phyloP scores from a whole-genome alignment of 78 protist genomes.

The Chrysochromulina tobinii region DNA sequence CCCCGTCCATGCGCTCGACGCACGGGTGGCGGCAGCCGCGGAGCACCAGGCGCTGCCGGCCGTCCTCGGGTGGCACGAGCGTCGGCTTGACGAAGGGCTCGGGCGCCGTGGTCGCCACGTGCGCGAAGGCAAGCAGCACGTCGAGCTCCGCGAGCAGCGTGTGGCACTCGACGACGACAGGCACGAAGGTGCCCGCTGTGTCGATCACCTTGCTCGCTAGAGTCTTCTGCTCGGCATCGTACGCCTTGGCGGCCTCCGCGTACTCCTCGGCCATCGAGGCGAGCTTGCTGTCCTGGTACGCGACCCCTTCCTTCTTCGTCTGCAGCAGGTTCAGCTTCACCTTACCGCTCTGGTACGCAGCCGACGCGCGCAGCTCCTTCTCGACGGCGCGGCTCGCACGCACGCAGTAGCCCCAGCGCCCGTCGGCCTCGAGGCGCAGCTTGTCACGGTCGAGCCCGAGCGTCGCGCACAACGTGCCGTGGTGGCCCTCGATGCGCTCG shows the following conservation, averaged over 20 bases:
- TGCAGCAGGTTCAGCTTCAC: slow-evolving; percentile 1
- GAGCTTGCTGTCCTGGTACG: slow-evolving; percentile 4
- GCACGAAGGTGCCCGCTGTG: slow-evolving; percentile 52
- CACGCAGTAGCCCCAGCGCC: slow-evolving; percentile 36
- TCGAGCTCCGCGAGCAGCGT: slow-evolving; percentile 71
- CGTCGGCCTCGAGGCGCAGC: slow-evolving; percentile 58
- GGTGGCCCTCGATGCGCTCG: slow-evolving; percentile 37
- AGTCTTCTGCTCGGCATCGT: not conserved
- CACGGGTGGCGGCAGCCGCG: slow-evolving; percentile 88
- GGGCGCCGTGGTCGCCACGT: slow-evolving; percentile 72
- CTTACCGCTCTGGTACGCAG: not conserved
- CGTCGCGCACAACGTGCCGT: not conserved
- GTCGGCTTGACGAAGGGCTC: slow-evolving; percentile 77
- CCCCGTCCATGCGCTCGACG: slow-evolving; percentile 80
- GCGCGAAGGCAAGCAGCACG: slow-evolving; percentile 73
- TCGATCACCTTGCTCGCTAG: not conserved
- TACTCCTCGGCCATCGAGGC: not conserved
- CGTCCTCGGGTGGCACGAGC: slow-evolving; percentile 20
- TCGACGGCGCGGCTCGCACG: slow-evolving; percentile 47
- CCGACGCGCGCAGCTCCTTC: slow-evolving; percentile 35
- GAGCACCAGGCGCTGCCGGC: slow-evolving; percentile 50
- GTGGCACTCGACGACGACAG: slow-evolving; percentile 55
- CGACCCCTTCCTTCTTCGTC: slow-evolving; percentile 55
- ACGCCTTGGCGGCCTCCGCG: not conserved
- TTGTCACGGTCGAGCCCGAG: slow-evolving; percentile 26